phyloP scores from a whole-genome alignment of 2,329 filamentous ascomycete species.

The Xylaria sp. region DNA sequence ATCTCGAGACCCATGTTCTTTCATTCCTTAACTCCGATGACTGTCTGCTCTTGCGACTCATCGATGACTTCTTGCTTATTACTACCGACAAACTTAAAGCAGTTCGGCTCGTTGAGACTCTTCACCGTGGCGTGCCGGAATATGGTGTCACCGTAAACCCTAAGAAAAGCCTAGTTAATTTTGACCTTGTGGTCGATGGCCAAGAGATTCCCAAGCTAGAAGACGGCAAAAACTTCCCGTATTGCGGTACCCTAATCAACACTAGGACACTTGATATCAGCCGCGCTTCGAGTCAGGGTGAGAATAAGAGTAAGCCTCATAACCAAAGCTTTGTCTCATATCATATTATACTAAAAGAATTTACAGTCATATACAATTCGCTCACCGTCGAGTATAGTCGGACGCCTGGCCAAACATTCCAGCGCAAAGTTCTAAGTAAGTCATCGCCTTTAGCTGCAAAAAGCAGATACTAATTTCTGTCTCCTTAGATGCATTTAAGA shows the following conservation, averaged over 20 bases:
- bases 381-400: conserved; percentile 82
- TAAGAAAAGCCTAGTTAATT: conserved; percentile 86
- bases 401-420: conserved; percentile 79
- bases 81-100: conserved; percentile 77
- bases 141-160: conserved; percentile 85
- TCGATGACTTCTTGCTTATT: conserved; percentile 94
- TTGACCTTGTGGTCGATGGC: conserved; percentile 71
- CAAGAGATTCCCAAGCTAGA: conserved; percentile 61
- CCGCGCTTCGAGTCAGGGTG: conserved; percentile 64
- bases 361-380: conserved; percentile 70
- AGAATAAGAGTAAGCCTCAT: conserved; percentile 58
- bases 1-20: conserved; percentile 78
- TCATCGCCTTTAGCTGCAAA: conserved; percentile 18
- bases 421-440: conserved; percentile 79
- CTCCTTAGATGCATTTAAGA: conserved; percentile 73
- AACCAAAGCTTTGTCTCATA: conserved; percentile 36
- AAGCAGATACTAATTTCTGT: conserved; percentile 20
- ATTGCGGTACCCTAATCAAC: conserved; percentile 85
- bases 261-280: conserved; percentile 78
- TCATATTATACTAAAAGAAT: conserved; percentile 22
- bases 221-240: conserved; percentile 73
- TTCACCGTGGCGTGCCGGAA: conserved; percentile 81
- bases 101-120: conserved; percentile 76
- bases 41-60: conserved; percentile 80
- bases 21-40: conserved; percentile 70